Conservation (phyloP, 805 yeast genomes). For the Schwanniomyces sp. region DNA sequence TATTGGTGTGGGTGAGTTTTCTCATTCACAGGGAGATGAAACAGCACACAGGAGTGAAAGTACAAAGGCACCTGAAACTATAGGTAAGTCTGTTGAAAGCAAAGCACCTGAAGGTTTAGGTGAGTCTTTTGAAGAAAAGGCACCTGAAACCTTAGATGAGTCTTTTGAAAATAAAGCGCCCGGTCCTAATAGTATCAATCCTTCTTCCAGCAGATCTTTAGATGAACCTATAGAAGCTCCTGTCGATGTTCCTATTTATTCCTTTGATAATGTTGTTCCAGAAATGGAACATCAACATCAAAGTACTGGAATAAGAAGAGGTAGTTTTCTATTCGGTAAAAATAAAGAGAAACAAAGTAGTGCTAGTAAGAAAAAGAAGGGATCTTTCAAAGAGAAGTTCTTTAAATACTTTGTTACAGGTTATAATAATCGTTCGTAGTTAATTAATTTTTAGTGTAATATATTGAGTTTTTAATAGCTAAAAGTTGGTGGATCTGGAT, state of each 20-base stretch:
- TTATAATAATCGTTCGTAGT: constrained; percentile 16
- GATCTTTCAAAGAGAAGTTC: constrained; percentile 18
- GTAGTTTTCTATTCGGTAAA: background rate
- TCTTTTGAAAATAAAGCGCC: background rate
- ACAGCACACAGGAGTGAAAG: too few relatives aligned
- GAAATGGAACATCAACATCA: background rate
- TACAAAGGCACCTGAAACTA: background rate
- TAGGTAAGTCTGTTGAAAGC: background rate
- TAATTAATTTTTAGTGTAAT: background rate
- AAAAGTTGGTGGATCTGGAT: constrained; percentile 3
- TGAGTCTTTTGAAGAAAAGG: background rate
- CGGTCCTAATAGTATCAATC: background rate
- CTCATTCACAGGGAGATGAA: too few relatives aligned
- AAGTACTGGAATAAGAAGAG: background rate
- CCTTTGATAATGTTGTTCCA: background rate
- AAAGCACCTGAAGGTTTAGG: background rate
- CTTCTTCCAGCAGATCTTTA: background rate
- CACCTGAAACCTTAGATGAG: background rate
- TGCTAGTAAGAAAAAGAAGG: constrained; percentile 8
- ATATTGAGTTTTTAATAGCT: background rate
- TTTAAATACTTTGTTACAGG: constrained; percentile 32
- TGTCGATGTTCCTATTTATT: background rate
- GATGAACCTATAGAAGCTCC: background rate
- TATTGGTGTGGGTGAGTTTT: too few relatives aligned
- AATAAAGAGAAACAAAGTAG: background rate